These are phyloP conservation scores for Petunia axillaris DNA, from an alignment of 257 asterid species.

Conservation along the genomic window DNA sequence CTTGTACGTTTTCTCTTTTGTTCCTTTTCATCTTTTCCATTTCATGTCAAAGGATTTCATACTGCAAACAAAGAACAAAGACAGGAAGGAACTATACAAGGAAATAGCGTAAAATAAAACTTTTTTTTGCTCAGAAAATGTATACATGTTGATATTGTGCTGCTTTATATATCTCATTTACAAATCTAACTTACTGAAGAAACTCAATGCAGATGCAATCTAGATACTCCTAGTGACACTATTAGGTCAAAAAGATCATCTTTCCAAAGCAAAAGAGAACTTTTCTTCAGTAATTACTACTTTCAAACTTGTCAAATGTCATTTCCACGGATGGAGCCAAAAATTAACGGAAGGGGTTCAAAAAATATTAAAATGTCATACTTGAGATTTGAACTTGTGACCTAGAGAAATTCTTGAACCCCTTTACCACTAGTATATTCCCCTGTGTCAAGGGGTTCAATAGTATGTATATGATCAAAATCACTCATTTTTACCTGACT, in stretches of 20 bases:
- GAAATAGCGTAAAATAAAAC: too few relatives aligned
- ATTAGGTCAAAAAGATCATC: neutral
- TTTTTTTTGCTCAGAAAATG: too few relatives aligned
- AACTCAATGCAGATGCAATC: neutral
- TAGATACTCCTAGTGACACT: neutral
- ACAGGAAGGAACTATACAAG: neutral
- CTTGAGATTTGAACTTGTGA: too few relatives aligned
- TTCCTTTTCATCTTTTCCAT: neutral
- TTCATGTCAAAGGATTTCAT: neutral
- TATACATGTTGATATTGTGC: too few relatives aligned
- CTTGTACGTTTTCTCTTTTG: neutral
- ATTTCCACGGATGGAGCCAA: too few relatives aligned
- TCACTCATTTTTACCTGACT: too few relatives aligned
- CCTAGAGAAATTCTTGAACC: too few relatives aligned
- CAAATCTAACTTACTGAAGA: slow-evolving; percentile 13
- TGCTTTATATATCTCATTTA: neutral
- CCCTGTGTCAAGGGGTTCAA: too few relatives aligned
- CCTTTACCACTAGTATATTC: too few relatives aligned
- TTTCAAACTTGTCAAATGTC: neutral
- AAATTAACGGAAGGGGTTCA: too few relatives aligned
- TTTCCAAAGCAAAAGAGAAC: neutral
- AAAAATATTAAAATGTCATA: too few relatives aligned
- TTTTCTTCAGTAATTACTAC: neutral
- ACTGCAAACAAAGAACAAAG: neutral
- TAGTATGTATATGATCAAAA: too few relatives aligned